phyloP scores from a whole-genome alignment of 805 yeast species.

The Hanseniaspora osmophila region DNA sequence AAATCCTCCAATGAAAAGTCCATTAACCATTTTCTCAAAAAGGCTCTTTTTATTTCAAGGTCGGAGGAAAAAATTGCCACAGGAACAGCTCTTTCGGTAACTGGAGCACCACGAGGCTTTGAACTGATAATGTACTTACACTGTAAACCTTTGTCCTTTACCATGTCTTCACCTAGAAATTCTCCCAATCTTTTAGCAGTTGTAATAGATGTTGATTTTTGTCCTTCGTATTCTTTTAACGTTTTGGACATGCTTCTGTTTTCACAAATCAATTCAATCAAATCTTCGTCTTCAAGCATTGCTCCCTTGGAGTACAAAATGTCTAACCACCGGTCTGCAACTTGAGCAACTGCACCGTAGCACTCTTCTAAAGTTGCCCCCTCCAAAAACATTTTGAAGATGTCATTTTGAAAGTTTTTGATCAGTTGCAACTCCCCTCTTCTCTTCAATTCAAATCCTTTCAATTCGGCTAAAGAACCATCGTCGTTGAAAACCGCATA shows the following conservation, averaged over 20 bases:
- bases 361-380: conserved; percentile 70
- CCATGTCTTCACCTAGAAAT: conserved; percentile 91
- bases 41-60: conserved; percentile 48
- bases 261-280: conserved; percentile 89
- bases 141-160: conserved; percentile 88
- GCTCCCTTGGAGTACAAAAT: conserved; percentile 78
- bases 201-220: conserved; percentile 88
- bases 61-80: conserved; percentile 91
- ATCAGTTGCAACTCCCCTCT: conserved; percentile 90
- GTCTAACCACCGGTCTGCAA: conserved; percentile 93
- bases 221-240: conserved; percentile 74
- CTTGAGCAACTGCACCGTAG: conserved; percentile 77
- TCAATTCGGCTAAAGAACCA: conserved; percentile 85
- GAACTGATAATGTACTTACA: conserved; percentile 85
- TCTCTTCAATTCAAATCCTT: conserved; percentile 92
- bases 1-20: conserved; percentile 65
- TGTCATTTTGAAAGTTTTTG: conserved; percentile 88
- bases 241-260: conserved; percentile 91
- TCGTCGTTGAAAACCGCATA: conserved; percentile 95
- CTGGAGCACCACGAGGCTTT: conserved; percentile 73
- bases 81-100: conserved; percentile 92
- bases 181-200: conserved; percentile 90
- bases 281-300: conserved; percentile 83
- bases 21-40: conserved; percentile 72
- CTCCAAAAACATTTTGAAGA: conserved; percentile 79